phyloP scores from a whole-genome alignment of 2,329 filamentous ascomycete genomes.

The Lachnellula occidentalis region DNA sequence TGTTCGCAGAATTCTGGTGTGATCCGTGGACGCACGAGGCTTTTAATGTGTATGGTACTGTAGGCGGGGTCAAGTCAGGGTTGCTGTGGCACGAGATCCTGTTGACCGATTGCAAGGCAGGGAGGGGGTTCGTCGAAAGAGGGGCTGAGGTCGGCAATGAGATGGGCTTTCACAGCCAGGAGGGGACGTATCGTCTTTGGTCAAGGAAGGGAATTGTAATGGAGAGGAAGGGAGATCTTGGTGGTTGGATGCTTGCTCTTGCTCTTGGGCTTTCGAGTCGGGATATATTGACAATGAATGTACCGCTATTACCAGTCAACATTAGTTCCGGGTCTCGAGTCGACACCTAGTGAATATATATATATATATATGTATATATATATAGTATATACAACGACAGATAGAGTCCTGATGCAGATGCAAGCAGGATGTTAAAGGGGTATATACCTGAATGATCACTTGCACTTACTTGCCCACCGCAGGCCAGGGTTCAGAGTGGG shows the following conservation, averaged over 20 bases:
- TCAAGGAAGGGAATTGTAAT: too few species aligned
- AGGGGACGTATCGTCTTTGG: too few species aligned
- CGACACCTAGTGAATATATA: not conserved
- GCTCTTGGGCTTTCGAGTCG: too few species aligned
- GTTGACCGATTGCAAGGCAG: too few species aligned
- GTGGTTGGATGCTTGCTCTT: too few species aligned
- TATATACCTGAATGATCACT: not conserved
- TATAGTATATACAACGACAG: not conserved
- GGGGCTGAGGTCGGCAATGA: too few species aligned
- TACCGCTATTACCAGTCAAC: not conserved
- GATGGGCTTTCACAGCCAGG: too few species aligned
- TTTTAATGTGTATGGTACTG: not conserved
- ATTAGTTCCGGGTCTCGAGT: not conserved
- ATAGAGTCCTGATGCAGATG: not conserved
- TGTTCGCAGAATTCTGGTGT: not conserved
- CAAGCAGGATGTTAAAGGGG: not conserved
- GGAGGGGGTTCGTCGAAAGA: too few species aligned
- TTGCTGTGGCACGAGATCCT: too few species aligned
- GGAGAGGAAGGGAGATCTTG: too few species aligned
- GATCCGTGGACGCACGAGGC: not conserved
- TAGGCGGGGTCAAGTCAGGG: not conserved
- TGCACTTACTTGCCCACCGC: too few species aligned
- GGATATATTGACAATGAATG: too few species aligned
- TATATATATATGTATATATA: not conserved
- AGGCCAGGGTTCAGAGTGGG: not conserved